Evolutionary conservation across 768 basidiomycete genomes (phyloP).

Genomic region (Tephrocybe sp.): DNA sequence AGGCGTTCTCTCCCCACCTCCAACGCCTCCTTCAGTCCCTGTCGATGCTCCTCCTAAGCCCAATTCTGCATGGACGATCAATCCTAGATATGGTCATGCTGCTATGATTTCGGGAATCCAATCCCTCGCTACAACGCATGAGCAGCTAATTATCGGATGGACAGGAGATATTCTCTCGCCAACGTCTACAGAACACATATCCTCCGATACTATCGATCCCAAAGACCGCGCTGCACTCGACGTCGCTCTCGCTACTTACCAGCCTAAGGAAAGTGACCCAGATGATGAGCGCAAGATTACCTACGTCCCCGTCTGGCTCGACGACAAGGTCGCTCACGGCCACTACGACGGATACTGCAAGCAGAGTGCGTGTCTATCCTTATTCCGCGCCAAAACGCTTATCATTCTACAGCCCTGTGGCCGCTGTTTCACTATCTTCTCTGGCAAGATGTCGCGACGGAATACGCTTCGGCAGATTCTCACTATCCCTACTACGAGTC

Average conservation of each 20-base stretch:
- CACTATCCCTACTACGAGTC: constrained; percentile 80
- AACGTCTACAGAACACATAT: constrained; percentile 42
- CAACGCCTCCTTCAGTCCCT: constrained; percentile 67
- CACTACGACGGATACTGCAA: constrained; percentile 99
- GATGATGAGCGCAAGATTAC: constrained; percentile 60
- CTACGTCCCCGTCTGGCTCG: constrained; percentile 91
- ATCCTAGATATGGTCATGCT: constrained; percentile 83
- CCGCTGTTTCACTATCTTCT: constrained; percentile 98
- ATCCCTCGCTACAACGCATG: constrained; percentile 78
- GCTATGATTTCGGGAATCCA: constrained; percentile 95
- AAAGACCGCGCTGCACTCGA: constrained; percentile 70
- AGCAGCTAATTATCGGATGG: constrained; percentile 93
- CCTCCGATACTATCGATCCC: constrained; percentile 50
- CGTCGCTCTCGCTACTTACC: constrained; percentile 60
- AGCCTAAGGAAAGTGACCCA: constrained; percentile 56
- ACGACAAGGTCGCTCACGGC: constrained; percentile 85
- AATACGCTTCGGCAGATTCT: constrained; percentile 82
- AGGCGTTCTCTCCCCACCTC: constrained; percentile 70
- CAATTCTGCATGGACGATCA: constrained; percentile 64
- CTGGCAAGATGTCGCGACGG: constrained; percentile 94
- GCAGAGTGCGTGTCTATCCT: constrained; percentile 68
- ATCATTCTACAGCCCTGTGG: constrained; percentile 72
- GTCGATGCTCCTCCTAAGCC: constrained; percentile 28
- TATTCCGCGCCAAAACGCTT: not conserved
- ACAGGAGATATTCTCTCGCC: constrained; percentile 80